Evolutionary conservation across 495 filamentous ascomycete genomes (phyloP).

Genomic region (Aspergillus avenaceus): DNA sequence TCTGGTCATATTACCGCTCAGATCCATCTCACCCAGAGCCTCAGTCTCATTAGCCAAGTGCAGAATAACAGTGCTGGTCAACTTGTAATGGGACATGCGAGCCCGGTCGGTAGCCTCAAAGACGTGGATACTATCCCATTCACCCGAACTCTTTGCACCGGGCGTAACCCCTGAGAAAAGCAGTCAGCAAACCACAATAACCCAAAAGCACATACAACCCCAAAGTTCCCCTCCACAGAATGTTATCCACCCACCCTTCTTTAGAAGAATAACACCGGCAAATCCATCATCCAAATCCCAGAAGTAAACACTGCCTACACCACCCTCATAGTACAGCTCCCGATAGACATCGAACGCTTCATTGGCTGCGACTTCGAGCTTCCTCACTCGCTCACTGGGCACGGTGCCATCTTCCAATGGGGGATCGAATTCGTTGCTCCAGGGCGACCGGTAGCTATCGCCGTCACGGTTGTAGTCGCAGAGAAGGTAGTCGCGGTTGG

Average conservation of each 20-base stretch:
- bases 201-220: not conserved
- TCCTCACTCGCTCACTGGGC: conserved; percentile 80
- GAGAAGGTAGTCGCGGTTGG: conserved; percentile 91
- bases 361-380: conserved; percentile 89
- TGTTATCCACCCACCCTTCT: conserved; percentile 63
- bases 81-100: conserved; percentile 90
- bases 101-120: conserved; percentile 92
- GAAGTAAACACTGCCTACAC: conserved; percentile 91
- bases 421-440: conserved; percentile 97
- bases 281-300: conserved; percentile 99
- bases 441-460: conserved; percentile 92
- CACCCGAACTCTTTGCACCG: conserved; percentile 68
- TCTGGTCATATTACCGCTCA: conserved; percentile 95
- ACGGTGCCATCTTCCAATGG: conserved; percentile 73
- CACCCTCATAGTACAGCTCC: conserved; percentile 97
- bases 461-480: conserved; percentile 99
- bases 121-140: conserved; percentile 98
- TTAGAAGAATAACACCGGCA: conserved; percentile 89
- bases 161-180: conserved; percentile 57
- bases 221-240: not conserved
- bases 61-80: conserved; percentile 94
- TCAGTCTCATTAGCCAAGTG: conserved; percentile 70
- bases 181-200: too few relatives aligned
- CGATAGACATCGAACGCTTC: conserved; percentile 97
- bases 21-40: conserved; percentile 81